phyloP scores from a whole-genome alignment of 2,329 filamentous ascomycete genomes.

The Intubia oerlemansii region DNA sequence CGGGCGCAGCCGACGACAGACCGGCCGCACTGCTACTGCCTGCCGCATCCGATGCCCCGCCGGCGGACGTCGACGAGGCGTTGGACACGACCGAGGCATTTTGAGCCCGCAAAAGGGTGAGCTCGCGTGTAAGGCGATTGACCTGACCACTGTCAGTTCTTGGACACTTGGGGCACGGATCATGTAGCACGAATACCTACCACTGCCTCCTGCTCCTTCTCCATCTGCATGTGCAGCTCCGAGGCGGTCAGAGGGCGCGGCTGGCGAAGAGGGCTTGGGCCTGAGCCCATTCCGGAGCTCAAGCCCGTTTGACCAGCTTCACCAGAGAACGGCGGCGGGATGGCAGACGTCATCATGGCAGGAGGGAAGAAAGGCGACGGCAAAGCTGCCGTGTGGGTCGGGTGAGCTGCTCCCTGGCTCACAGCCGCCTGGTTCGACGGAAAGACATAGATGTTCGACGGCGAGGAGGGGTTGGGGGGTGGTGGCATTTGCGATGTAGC shows the following conservation, averaged over 20 bases:
- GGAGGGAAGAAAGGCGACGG: conserved; percentile 15
- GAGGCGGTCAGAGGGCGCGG: conserved; percentile 73
- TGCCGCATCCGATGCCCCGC: too few relatives aligned
- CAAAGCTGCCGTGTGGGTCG: too few relatives aligned
- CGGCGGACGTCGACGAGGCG: conserved; percentile 32
- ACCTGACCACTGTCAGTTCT: too few relatives aligned
- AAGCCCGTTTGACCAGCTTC: too few relatives aligned
- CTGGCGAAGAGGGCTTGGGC: conserved; percentile 60
- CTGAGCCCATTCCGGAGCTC: too few relatives aligned
- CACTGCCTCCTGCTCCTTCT: conserved; percentile 89
- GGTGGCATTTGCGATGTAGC: conserved; percentile 17
- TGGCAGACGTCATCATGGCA: conserved; percentile 10
- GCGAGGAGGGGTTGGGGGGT: conserved; percentile 16
- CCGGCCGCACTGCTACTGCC: conserved; percentile 7
- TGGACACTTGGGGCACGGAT: conserved; percentile 28
- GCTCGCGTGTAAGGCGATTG: conserved; percentile 78
- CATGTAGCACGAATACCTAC: conserved; percentile 26
- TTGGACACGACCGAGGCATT: conserved; percentile 46
- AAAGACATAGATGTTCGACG: conserved; percentile 31
- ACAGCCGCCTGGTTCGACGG: conserved; percentile 32
- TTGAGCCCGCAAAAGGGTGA: conserved; percentile 58
- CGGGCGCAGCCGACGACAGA: conserved; percentile 7
- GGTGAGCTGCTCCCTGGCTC: too few relatives aligned
- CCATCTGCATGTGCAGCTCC: conserved; percentile 72
- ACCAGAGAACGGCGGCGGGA: conserved; percentile 24